These are phyloP conservation scores for Nannochloropsis granulata DNA, from an alignment of 108 stramenopile species.

Conservation along the genomic window DNA sequence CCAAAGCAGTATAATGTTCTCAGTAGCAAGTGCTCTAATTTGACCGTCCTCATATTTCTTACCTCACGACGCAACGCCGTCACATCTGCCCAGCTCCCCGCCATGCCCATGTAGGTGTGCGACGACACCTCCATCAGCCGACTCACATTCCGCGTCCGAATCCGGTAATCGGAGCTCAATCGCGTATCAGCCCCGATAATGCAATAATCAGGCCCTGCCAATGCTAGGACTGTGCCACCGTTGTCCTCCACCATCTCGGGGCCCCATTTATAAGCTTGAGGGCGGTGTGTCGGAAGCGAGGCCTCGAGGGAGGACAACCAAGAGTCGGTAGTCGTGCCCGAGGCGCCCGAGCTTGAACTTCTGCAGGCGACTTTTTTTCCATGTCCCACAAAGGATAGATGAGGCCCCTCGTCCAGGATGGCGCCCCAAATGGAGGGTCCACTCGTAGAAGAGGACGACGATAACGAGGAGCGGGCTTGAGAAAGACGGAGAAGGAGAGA, in stretches of 20 bases:
- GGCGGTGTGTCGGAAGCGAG: background rate
- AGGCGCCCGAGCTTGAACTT: too few relatives aligned
- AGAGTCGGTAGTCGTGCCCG: too few relatives aligned
- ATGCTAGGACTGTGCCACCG: slow-evolving; percentile 33
- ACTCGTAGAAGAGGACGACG: too few relatives aligned
- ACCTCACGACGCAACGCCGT: background rate
- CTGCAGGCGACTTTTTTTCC: too few relatives aligned
- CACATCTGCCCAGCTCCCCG: slow-evolving; percentile 24
- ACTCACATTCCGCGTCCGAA: slow-evolving; percentile 23
- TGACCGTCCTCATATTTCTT: background rate
- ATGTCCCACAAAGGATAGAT: too few relatives aligned
- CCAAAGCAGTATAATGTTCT: background rate
- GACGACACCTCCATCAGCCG: slow-evolving; percentile 18
- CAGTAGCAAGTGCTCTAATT: background rate
- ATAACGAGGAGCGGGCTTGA: too few relatives aligned
- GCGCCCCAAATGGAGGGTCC: too few relatives aligned
- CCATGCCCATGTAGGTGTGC: slow-evolving; percentile 19
- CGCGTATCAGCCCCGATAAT: slow-evolving; percentile 35
- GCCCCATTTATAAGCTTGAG: background rate
- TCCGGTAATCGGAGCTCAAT: slow-evolving; percentile 31
- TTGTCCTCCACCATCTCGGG: slow-evolving; percentile 3
- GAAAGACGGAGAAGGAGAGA: too few relatives aligned
- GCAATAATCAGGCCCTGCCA: slow-evolving; percentile 33
- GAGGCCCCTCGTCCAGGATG: too few relatives aligned
- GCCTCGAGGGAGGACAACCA: background rate